Evolutionary conservation across 176 grass and related monocot genomes (phyloP), one percentile per base, ranked within the genome.

Genomic region (Rhynchospora breviuscula): DNA sequence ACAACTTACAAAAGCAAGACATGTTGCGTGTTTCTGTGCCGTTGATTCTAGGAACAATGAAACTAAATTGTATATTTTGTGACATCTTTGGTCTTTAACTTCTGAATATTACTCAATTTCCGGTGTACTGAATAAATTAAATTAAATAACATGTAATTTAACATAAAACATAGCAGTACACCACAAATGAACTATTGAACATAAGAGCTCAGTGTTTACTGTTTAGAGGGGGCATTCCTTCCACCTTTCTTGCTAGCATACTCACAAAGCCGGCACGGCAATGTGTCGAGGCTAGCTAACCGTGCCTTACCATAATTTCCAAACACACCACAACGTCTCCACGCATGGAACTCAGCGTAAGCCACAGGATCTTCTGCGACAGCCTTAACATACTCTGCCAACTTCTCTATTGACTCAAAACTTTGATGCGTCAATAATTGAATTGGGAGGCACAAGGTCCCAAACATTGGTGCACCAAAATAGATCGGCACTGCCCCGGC

Each of bases 391-490:
- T 88, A 84, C 17, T 84, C 83, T 5, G 59, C 80, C 10, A 88
- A 64, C 21, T 86, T 79, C 66, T 86, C 86, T 0, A 51, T 6
- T 19, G 78, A 84, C 45, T 61, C 82, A 23, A 23, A 88, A 92
- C 33, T 90, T 90, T 0, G 84, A 86, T 31, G 63, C 88, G 46
- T 90, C 88, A 56, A 90, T 84, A 12, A 90, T 90, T 0, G 88
- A 90, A 71, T 90, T 90, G 21, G 88, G 88, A 10, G 88, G 88
- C 18, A 90, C 63, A 72, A 90, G 53, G 40, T 90, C 88, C 79
- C 72, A 84, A 3, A 90, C 88, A 26, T 87, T 84, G 0, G 63
- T 3, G 88, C 80, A 17, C 88, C 88, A 14, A 90, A 90, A 59
- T 90, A 90, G 12, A 90, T 90, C 15, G 88, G 88, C 49, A 90